Evolutionary conservation across 1,284 basidiomycete genomes (phyloP), one percentile per base, ranked within the genome.

Genomic region (Cutaneotrichosporon sp.): DNA sequence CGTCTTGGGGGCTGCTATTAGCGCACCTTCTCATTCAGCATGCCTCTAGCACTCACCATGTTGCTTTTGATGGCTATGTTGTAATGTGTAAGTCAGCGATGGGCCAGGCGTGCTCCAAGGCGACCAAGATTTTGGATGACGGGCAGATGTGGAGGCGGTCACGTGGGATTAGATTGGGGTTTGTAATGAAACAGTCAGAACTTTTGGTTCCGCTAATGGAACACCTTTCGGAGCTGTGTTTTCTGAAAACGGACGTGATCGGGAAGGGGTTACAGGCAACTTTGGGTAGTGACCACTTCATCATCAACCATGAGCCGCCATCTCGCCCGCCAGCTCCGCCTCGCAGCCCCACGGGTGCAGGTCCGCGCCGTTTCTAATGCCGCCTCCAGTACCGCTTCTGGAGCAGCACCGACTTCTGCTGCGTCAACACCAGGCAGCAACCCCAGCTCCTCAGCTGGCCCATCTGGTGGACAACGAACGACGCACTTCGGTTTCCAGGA

Each of bases 401-500:
- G 46, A 24, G 51, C 33, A 26, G 43, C 55, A 6, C 45, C 48
- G 12, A 25, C 41, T 24, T 45, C 39, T 3, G 35, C 17, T 12
- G 11, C 35, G 35, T 31, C 29, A 38, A 38, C 35, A 31, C 46
- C 54, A 22, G 25, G n/a, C n/a, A n/a, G n/a, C n/a, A n/a, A 46
- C n/a, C 31, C 55, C 10, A 41, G 52, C n/a, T 49, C 52, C 2
- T 27, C 52, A 3, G 14, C 45, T 3, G 24, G 41, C 16, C 25
- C 25, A 11, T 26, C 42, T 9, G 32, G 42, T 26, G 17, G n/a
- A 16, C 43, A 49, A 10, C 73, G 68, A 54, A 88, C 84, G 3
- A 82, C 90, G 1, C 93, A 94, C 48, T 97, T 97, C 70, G 92
- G 92, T n/a, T 96, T 90, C 80, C 83, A 80, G 75, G 87, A 84